Percentiles rank a stretch among this genome's conserved stretches.
Evolutionary conservation across 2,329 filamentous ascomycete genomes (phyloP).

Genomic region (Biscogniauxia mediterranea): DNA sequence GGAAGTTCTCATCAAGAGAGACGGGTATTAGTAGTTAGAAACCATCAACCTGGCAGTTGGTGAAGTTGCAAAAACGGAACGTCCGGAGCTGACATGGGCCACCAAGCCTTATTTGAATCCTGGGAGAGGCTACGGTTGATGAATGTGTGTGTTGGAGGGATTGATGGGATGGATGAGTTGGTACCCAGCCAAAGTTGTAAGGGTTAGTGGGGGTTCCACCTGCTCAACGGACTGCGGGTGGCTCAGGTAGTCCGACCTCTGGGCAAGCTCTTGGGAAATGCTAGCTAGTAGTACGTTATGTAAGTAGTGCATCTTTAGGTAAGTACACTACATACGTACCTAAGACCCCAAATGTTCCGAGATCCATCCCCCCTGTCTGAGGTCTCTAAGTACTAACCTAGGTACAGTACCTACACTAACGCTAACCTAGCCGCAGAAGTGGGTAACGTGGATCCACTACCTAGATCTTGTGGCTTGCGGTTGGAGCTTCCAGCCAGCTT

Average conservation of each 20-base stretch:
- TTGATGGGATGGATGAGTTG: neutral
- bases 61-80: slow-evolving; percentile 9
- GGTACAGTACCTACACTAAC: no score
- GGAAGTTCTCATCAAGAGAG: neutral
- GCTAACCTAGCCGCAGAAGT: no score
- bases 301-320: no score
- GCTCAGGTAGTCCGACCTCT: neutral
- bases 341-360: no score
- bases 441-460: neutral
- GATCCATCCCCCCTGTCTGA: no score
- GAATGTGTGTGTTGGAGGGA: neutral
- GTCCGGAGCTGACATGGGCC: slow-evolving; percentile 11
- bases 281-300: no score
- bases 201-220: neutral
- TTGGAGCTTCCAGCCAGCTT: neutral
- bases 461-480: neutral
- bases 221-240: neutral
- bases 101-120: slow-evolving; percentile 2
- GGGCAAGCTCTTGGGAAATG: no score
- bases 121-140: neutral
- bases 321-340: no score
- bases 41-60: neutral
- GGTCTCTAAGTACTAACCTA: no score
- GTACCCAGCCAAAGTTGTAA: neutral
- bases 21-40: neutral